These are phyloP conservation scores for Reticulascus tulasneorum DNA, from an alignment of 2,329 filamentous ascomycete species.

Conservation along the genomic window DNA sequence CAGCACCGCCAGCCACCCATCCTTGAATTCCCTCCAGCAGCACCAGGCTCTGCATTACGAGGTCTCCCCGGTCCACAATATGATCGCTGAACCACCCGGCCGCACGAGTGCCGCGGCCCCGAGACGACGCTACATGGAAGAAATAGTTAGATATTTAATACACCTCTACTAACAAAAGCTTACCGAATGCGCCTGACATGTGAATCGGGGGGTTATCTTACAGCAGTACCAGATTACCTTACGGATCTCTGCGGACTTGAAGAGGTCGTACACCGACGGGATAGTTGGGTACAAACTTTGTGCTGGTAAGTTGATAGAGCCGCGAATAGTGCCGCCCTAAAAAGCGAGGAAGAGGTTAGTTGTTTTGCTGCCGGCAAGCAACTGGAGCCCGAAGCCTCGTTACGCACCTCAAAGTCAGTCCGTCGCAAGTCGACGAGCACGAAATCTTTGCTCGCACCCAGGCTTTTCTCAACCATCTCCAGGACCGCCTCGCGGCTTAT, in stretches of 20 bases:
- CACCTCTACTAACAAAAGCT: not conserved
- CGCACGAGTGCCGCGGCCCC: slow-evolving; percentile 49
- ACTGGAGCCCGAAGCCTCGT: not conserved
- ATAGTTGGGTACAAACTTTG: slow-evolving; percentile 41
- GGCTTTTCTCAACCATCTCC: slow-evolving; percentile 20
- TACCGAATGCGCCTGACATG: not conserved
- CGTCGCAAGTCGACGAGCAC: slow-evolving; percentile 43
- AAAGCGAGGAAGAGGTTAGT: not conserved
- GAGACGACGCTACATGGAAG: slow-evolving; percentile 50
- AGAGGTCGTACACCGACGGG: slow-evolving; percentile 35
- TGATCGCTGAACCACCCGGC: slow-evolving; percentile 54
- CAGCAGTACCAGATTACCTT: slow-evolving; percentile 46
- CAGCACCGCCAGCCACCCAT: slow-evolving; percentile 43
- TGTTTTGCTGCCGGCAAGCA: not conserved
- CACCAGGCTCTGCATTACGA: slow-evolving; percentile 41
- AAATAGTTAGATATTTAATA: too few relatives aligned
- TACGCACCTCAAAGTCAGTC: slow-evolving; percentile 38
- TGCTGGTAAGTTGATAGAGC: slow-evolving; percentile 49
- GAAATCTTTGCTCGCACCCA: slow-evolving; percentile 25
- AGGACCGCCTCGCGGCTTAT: slow-evolving; percentile 30
- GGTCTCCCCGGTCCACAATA: slow-evolving; percentile 35
- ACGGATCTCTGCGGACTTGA: slow-evolving; percentile 34
- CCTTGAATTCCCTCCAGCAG: slow-evolving; percentile 50
- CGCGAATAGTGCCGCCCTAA: slow-evolving; percentile 53
- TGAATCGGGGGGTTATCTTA: slow-evolving; percentile 22